Evolutionary conservation across 306 rosid species (phyloP), one percentile per base, ranked within the genome.

Genomic region (Prunus padus): DNA sequence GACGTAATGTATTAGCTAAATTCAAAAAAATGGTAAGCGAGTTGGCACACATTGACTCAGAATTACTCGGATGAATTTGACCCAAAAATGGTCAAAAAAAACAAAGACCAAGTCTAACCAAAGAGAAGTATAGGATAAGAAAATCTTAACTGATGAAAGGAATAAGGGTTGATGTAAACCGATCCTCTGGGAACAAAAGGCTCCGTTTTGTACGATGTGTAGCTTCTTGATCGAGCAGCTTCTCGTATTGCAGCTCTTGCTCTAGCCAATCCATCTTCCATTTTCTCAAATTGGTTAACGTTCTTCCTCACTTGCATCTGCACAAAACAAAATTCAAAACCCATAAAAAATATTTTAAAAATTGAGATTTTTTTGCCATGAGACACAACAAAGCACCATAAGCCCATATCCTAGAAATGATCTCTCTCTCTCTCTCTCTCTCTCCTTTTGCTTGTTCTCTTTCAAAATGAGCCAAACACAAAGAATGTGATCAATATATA

Each of bases 131-230:
- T 8, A 14, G 42, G 5, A 19, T n/a, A 60, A 51, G 18, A n/a
- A 74, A 56, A 76, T 73, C 84, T 83, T 83, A 86, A 87, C 90
- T 85, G 89, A 61, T 81, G 83, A 69, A 88, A 88, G 59, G 88
- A 77, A 52, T 74, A 65, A 72, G 92, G 88, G 71, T 85, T 85
- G 52, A 72, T 66, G 73, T 88, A 85, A 79, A 79, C 72, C 25
- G 85, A 51, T 77, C 92, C 92, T 16, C 20, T 62, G 10, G 88
- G 92, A 10, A 81, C 18, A 76, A 81, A 83, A 12, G 46, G 73
- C 4, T 74, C 78, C 69, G 69, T 40, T 33, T 65, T 45, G 72
- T 76, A 77, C 15, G 85, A 72, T 9, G 10, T 51, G 33, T 82
- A 77, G 25, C 51, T 75, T 77, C 69, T 79, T 22, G 67, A 79